Base-by-base conservation (phyloP, 495 filamentous ascomycete genomes). In the Penicillium paxilli region DNA sequence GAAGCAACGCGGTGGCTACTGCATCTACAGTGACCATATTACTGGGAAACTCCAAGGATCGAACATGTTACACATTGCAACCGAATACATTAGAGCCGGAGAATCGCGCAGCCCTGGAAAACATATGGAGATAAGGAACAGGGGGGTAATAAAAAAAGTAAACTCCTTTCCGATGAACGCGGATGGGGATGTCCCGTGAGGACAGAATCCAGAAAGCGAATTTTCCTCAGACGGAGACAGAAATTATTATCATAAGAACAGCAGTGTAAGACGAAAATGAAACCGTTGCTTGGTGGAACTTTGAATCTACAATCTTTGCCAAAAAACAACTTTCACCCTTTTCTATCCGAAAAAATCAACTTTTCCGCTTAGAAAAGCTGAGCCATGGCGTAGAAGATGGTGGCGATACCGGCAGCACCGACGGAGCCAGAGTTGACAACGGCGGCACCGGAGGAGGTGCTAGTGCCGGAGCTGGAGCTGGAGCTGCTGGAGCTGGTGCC, bases 241-340 rank as follows among this genome's bases (percentile, higher is more conserved):
- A 65, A 72, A 75, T 76, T 75, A 77, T 74, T 75, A 76, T 76
- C 71, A 72, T 75, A 65, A 75, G 67, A 69, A 68, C 66, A 64
- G 65, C 69, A 70, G 59, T 55, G 59, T 66, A 72, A 64, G 63
- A 59, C 63, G 58, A 66, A 57, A 65, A 71, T 57, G 60, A 54
- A 61, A 69, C 67, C 60, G 57, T 70, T 70, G 64, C 67, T 71
- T 67, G 70, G 63, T 57, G 65, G 58, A 63, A 58, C 64, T 64
- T 52, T 63, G 63, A 59, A 63, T 55, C 59, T 63, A 65, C 57
- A 60, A 62, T 58, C 47, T 60, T 51, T 50, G 49, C 41, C 22
- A 53, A 55, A 57, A 47, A 47, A 49, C 49, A 28, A 51, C 35
- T 40, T 52, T 52, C 44, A 50, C 46, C 48, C 24, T 41, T 47